Percentiles rank a stretch among this genome's conserved stretches.
phyloP scores from a whole-genome alignment of 1,284 basidiomycete species.

The Coriolopsis trogii region DNA sequence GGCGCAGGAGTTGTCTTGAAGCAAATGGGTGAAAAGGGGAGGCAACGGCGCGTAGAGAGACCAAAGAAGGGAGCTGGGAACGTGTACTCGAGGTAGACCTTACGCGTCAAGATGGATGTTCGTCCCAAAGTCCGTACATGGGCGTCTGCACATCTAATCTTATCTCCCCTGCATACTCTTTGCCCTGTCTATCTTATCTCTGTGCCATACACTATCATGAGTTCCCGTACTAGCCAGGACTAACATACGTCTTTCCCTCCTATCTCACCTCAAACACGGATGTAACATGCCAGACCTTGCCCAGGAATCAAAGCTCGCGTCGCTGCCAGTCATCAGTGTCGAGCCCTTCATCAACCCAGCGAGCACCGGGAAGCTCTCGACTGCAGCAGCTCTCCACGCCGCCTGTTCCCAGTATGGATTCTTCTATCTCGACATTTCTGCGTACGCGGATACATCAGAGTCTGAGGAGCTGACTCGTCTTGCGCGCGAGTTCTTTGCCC shows the following conservation, averaged over 20 bases:
- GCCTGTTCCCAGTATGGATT: conserved; percentile 84
- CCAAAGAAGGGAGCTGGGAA: conserved; percentile 3
- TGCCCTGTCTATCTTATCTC: conserved; percentile 2
- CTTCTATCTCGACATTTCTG: conserved; percentile 80
- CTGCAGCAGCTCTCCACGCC: conserved; percentile 64
- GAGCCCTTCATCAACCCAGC: conserved; percentile 52
- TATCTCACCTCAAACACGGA: too few species aligned
- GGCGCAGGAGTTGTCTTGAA: too few species aligned
- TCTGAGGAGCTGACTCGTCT: conserved; percentile 67
- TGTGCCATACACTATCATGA: too few species aligned
- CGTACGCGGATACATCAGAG: conserved; percentile 57
- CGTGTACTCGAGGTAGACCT: conserved; percentile 15
- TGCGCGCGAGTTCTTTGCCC: conserved; percentile 71
- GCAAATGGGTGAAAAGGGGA: background rate
- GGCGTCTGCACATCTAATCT: conserved; percentile 22
- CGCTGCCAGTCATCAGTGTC: conserved; percentile 45
- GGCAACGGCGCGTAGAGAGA: background rate
- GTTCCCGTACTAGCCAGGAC: too few species aligned
- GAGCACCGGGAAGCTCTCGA: conserved; percentile 43
- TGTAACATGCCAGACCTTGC: conserved; percentile 4
- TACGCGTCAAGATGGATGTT: conserved; percentile 22
- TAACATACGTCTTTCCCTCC: too few species aligned
- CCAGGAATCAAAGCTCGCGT: conserved; percentile 8
- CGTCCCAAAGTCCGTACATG: conserved; percentile 2
- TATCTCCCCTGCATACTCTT: background rate